Conservation (phyloP, 2,329 filamentous ascomycete genomes). For the Colletotrichum sublineola region DNA sequence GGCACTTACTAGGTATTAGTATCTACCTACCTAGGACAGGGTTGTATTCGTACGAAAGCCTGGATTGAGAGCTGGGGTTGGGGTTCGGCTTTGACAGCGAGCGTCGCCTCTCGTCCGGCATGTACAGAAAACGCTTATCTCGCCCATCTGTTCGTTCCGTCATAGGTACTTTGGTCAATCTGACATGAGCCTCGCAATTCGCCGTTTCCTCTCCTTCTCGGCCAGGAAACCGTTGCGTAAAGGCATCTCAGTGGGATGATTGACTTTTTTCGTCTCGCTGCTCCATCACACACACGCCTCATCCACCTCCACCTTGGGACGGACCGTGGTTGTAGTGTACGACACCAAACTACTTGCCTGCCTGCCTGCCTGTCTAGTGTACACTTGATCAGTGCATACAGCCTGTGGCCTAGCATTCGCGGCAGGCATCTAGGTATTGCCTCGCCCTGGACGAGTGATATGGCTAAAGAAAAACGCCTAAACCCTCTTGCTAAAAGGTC, state of each 20-base stretch:
- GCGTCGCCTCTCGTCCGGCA: background rate
- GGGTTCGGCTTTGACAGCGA: background rate
- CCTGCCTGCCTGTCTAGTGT: too few relatives aligned
- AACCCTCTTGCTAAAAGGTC: background rate
- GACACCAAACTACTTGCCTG: too few relatives aligned
- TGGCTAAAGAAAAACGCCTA: background rate
- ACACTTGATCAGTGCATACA: too few relatives aligned
- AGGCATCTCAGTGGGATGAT: background rate
- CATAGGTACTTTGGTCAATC: background rate
- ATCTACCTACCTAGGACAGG: background rate
- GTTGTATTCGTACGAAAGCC: background rate
- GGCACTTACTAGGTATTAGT: background rate
- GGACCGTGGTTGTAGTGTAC: background rate
- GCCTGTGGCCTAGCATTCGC: too few relatives aligned
- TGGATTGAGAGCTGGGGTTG: background rate
- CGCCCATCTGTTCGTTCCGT: background rate
- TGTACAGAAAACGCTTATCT: background rate
- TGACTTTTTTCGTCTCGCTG: background rate
- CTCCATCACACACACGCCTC: background rate
- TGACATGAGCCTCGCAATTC: background rate
- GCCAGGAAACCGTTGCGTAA: background rate
- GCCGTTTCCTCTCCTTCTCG: background rate
- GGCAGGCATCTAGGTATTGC: background rate
- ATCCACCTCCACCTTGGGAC: background rate
- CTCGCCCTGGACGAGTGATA: background rate